phyloP scores from a whole-genome alignment of 768 basidiomycete species.

The Calocera viscosa region DNA sequence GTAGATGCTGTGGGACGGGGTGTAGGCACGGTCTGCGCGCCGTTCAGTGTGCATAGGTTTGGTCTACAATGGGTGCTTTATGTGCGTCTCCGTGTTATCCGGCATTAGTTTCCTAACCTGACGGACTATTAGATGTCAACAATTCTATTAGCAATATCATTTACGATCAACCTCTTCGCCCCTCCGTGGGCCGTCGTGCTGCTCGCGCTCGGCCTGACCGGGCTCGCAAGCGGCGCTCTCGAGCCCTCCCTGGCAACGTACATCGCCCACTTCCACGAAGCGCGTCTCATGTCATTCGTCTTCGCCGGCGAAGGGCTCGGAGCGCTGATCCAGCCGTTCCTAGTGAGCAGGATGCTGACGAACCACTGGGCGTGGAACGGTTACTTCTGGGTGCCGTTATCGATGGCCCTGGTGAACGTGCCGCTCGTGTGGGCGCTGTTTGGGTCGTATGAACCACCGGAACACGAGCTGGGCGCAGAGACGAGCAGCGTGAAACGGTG shows the following conservation, averaged over 20 bases:
- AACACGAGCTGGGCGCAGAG: neutral
- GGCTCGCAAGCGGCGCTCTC: neutral
- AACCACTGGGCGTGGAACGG: neutral
- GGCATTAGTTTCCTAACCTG: neutral
- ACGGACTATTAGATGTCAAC: neutral
- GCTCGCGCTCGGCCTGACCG: neutral
- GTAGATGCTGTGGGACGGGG: neutral
- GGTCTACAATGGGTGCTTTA: neutral
- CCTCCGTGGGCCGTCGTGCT: neutral
- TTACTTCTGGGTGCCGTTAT: neutral
- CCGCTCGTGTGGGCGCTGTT: neutral
- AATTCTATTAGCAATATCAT: neutral
- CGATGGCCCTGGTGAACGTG: neutral
- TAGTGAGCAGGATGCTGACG: neutral
- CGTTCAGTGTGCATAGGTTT: neutral
- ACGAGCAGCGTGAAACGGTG: neutral
- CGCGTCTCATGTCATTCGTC: neutral
- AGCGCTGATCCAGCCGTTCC: slow-evolving; percentile 2
- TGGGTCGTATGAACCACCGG: neutral
- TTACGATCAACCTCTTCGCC: neutral
- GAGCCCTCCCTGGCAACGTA: neutral
- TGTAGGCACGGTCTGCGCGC: neutral
- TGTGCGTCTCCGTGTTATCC: neutral
- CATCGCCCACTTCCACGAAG: slow-evolving; percentile 2
- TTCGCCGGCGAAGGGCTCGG: slow-evolving; percentile 3